A percentile compares a stretch with the other conserved stretches of the same genome.
phyloP scores from a whole-genome alignment of 73 alveolate genomes.

The Paramecium primaurelia region DNA sequence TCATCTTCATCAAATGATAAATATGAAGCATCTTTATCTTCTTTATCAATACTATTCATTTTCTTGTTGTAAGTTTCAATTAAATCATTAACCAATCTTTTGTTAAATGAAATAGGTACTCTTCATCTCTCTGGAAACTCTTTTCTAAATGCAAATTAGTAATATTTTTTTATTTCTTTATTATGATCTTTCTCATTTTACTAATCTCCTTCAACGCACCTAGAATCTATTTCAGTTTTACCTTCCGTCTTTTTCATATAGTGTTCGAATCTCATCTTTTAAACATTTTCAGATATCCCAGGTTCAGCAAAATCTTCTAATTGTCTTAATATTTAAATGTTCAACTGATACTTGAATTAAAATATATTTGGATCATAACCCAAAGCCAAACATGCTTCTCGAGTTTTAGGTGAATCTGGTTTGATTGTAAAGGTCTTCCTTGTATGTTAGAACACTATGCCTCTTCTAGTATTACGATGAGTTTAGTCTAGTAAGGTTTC shows the following conservation, averaged over 20 bases:
- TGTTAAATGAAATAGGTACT: not conserved
- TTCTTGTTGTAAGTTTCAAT: not conserved
- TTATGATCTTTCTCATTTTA: not conserved
- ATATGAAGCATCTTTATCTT: not conserved
- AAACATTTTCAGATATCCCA: constrained; percentile 13
- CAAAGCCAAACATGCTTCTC: constrained; percentile 30
- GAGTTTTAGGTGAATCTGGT: constrained; percentile 26
- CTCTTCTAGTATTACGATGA: not conserved
- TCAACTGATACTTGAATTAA: not conserved
- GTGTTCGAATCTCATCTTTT: constrained; percentile 17
- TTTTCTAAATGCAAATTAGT: constrained; percentile 10
- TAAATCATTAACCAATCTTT: not conserved
- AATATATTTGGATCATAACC: constrained; percentile 22
- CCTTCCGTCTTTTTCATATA: constrained; percentile 18
- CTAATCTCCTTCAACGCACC: not conserved
- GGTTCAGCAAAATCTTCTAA: constrained; percentile 15
- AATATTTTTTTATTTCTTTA: not conserved
- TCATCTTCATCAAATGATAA: constrained; percentile 27
- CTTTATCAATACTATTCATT: not conserved
- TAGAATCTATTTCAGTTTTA: constrained; percentile 22
- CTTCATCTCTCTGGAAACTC: not conserved
- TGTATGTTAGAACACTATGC: not conserved
- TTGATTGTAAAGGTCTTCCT: not conserved
- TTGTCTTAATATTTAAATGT: not conserved
- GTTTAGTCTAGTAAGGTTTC: not conserved